Percentiles rank a stretch among this genome's conserved stretches.
Evolutionary conservation across 495 filamentous ascomycete species (phyloP).

Genomic region (Aspergillus nidulans): DNA sequence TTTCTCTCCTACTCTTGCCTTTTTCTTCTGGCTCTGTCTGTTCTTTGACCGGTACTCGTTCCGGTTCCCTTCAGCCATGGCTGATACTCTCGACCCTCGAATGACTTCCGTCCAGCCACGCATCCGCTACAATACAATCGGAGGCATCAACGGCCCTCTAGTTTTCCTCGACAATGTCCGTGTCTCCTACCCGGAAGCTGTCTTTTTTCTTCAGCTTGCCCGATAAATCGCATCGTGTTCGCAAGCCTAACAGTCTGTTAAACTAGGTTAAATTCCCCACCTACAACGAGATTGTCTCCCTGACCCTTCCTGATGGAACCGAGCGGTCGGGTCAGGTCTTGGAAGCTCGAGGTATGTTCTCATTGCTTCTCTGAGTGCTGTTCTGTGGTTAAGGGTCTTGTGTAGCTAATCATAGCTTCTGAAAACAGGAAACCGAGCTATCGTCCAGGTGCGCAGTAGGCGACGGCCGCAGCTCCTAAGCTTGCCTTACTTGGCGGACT

Average conservation of each 20-base stretch:
- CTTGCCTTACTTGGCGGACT: slow-evolving; percentile 10
- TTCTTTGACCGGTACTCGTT: neutral
- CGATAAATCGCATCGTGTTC: neutral
- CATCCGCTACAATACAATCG: slow-evolving; percentile 96
- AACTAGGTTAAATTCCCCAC: slow-evolving; percentile 88
- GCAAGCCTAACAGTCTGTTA: neutral
- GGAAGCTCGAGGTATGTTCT: slow-evolving; percentile 79
- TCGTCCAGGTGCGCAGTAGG: slow-evolving; percentile 67
- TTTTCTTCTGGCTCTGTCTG: neutral
- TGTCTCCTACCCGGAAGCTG: neutral
- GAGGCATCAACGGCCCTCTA: slow-evolving; percentile 94
- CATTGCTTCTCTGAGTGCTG: neutral
- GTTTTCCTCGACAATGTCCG: slow-evolving; percentile 93
- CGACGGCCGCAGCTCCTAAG: neutral
- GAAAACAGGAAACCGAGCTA: slow-evolving; percentile 71
- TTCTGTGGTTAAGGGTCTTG: neutral
- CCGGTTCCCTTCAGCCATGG: slow-evolving; percentile 44
- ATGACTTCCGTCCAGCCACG: slow-evolving; percentile 79
- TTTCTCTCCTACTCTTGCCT: neutral
- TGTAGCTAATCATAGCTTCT: slow-evolving; percentile 13
- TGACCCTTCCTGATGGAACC: slow-evolving; percentile 93
- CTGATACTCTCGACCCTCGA: slow-evolving; percentile 65
- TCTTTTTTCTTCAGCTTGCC: neutral
- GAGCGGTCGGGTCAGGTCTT: slow-evolving; percentile 93
- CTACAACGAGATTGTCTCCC: slow-evolving; percentile 96